Conservation (phyloP, 345 rosid species). For the Populus deltoides region DNA sequence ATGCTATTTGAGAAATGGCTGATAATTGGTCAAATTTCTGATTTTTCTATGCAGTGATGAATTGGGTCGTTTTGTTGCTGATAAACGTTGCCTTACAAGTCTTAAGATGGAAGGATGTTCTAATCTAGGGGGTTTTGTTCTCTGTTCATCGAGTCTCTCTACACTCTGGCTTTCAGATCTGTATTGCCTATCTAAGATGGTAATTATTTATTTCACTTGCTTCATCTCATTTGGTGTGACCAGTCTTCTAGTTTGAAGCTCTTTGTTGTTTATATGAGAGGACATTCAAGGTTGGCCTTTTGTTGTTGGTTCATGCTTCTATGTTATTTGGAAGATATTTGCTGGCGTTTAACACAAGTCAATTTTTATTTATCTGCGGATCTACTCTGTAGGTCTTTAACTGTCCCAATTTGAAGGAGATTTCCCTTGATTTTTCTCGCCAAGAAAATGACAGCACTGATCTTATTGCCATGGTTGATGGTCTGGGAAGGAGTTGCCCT, state of each 20-base stretch:
- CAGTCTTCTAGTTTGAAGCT: neutral
- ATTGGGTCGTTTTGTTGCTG: conserved; percentile 91
- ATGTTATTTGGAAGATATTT: neutral
- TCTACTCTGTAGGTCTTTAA: conserved; percentile 51
- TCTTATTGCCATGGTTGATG: conserved; percentile 61
- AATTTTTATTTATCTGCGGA: neutral
- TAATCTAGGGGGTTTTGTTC: conserved; percentile 73
- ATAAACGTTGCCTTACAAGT: conserved; percentile 67
- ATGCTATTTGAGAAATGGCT: neutral
- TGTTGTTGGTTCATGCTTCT: neutral
- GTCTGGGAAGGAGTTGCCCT: conserved; percentile 71
- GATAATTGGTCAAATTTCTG: conserved; percentile 9
- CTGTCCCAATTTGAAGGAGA: conserved; percentile 78
- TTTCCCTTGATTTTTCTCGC: conserved; percentile 78
- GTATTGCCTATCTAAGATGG: conserved; percentile 74
- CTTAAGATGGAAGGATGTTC: conserved; percentile 97
- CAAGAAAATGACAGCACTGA: conserved; percentile 78
- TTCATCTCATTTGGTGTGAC: neutral
- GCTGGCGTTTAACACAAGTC: neutral
- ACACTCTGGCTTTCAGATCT: conserved; percentile 90
- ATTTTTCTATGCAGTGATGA: conserved; percentile 60
- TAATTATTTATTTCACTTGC: conserved; percentile 20
- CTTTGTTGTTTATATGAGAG: neutral
- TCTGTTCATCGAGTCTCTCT: conserved; percentile 77
- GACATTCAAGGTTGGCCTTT: neutral